Evolutionary conservation across 768 basidiomycete species (phyloP).

Genomic region (Coprinopsis strossmayeri): DNA sequence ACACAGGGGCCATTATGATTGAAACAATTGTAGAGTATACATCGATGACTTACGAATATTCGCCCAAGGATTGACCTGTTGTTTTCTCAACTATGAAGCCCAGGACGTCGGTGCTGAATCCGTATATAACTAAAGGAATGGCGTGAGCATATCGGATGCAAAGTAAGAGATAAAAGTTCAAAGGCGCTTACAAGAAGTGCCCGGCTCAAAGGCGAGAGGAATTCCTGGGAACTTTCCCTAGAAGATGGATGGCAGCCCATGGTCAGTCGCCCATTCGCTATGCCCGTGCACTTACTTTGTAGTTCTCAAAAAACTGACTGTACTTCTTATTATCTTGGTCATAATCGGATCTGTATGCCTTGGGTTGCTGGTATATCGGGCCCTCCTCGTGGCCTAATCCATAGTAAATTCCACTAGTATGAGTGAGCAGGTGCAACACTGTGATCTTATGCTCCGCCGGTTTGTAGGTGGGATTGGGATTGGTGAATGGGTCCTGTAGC

Average conservation of each 20-base stretch:
- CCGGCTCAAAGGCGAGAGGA: conserved; percentile 23
- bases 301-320: conserved; percentile 17
- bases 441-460: conserved; percentile 19
- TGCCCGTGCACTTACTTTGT: no score
- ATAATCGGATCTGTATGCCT: conserved; percentile 15
- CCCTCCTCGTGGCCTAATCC: conserved; percentile 1
- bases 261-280: no score
- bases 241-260: no score
- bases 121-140: conserved; percentile 20
- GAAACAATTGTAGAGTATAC: no score
- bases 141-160: no score
- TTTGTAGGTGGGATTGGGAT: conserved; percentile 7
- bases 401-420: conserved; percentile 23
- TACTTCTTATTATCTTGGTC: conserved; percentile 12
- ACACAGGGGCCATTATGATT: no score
- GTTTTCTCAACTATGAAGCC: conserved; percentile 25
- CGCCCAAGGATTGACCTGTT: conserved; percentile 20
- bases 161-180: neutral
- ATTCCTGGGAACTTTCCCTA: conserved; percentile 20
- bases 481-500: conserved; percentile 13
- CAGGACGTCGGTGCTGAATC: conserved; percentile 22
- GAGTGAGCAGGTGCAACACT: conserved; percentile 22
- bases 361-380: neutral
- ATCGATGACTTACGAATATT: conserved; percentile 25
- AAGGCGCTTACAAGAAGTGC: conserved; percentile 17